These are phyloP conservation scores for Azolla pinnata DNA, from an alignment of 75 land plant species.

Conservation along the genomic window DNA sequence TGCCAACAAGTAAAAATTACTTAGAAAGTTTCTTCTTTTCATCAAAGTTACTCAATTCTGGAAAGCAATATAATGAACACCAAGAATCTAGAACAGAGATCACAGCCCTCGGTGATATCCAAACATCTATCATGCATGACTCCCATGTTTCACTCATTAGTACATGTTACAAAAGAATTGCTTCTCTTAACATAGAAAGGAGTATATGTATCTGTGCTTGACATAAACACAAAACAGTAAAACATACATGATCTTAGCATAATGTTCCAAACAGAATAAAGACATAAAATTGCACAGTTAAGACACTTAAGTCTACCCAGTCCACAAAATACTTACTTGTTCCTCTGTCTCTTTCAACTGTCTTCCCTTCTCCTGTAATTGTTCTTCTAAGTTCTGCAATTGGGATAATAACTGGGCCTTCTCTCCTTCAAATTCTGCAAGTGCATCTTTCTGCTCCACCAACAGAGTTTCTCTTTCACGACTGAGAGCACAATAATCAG, in stretches of 20 bases:
- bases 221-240: neutral
- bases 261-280: too few relatives aligned
- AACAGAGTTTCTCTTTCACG: slow-evolving; percentile 34
- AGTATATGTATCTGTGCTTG: neutral
- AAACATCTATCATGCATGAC: too few relatives aligned
- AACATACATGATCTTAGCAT: too few relatives aligned
- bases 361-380: slow-evolving; percentile 32
- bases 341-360: slow-evolving; percentile 73
- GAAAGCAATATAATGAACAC: neutral
- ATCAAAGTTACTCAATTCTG: too few relatives aligned
- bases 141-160: too few relatives aligned
- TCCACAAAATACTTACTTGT: slow-evolving; percentile 40
- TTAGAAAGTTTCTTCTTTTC: too few relatives aligned
- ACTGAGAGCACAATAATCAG: slow-evolving; percentile 6
- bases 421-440: slow-evolving; percentile 61
- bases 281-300: too few relatives aligned
- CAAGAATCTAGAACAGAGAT: neutral
- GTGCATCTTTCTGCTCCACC: slow-evolving; percentile 26
- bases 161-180: too few relatives aligned
- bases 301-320: neutral
- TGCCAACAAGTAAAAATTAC: too few relatives aligned
- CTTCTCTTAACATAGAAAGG: too few relatives aligned
- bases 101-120: neutral
- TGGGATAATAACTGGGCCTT: slow-evolving; percentile 56
- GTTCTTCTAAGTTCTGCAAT: neutral